Evolutionary conservation across 768 basidiomycete genomes (phyloP), one percentile per base, ranked within the genome.

Genomic region (Floccularia luteovirens): DNA sequence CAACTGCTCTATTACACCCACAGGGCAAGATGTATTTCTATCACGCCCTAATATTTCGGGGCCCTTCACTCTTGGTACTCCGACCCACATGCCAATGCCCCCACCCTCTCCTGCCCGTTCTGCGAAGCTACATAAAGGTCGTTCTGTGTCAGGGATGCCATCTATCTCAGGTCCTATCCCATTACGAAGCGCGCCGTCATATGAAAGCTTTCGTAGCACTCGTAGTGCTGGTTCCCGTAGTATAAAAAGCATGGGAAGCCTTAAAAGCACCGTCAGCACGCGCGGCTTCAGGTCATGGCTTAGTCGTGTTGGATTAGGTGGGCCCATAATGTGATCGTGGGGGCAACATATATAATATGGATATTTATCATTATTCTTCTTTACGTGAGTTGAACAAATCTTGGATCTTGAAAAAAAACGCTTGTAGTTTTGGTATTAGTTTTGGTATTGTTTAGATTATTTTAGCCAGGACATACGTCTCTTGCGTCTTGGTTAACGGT

Each of bases 181-280:
- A 10, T 53, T 69, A 39, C 60, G 62, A 25, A 54, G 51, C 17
- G 60, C 61, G 10, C 63, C 70, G 4, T 71, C 71, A 2, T 54
- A 66, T 38, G 74, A 75, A 51, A 72, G 69, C 48, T 67, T 72
- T 49, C 62, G 64, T 23, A 73, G 62, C 42, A 54, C 56, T 8
- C 27, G 27, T 19, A 34, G 32, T 19, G 16, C 16, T 12, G 32
- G 32, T 8, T 8, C 8, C n/a, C 32, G 32, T 19, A 34, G 32
- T 19, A 17, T 34, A 12, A 34, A 34, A 19, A 34, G 32, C 16
- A 19, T 34, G 8, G 32, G 32, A 19, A 34, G 32, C 32, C n/a
- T 34, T 13, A 57, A 54, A 45, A 64, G 70, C 39, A 49, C 54
- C 5, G 66, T 63, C 33, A 69, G 70, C 43, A 49, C 68, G 63